Conservation (phyloP, 306 rosid species). For the Senna siamea region DNA sequence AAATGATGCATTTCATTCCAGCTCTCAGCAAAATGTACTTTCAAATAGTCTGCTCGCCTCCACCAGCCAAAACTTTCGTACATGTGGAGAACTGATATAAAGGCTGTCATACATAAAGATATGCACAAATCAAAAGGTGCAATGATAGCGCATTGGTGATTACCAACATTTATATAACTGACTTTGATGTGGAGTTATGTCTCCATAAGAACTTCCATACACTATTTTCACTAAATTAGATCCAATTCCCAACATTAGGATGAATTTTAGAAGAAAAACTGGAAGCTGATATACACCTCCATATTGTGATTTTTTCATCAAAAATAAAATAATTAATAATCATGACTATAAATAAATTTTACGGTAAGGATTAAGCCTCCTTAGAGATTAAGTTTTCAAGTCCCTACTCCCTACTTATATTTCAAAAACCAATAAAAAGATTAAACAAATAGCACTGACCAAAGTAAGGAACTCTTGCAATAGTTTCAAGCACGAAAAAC, state of each 20-base stretch:
- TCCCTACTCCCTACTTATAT: not conserved
- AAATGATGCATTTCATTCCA: conserved; percentile 99
- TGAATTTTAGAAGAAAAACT: conserved; percentile 33
- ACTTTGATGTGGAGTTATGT: conserved; percentile 18
- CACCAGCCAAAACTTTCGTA: conserved; percentile 99
- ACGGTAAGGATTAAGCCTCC: not conserved
- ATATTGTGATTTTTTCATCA: not conserved
- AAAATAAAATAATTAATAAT: not conserved
- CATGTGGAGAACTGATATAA: conserved; percentile 93
- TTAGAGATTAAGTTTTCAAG: conserved; percentile 8
- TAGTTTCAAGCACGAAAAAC: conserved; percentile 94
- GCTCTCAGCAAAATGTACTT: conserved; percentile 99
- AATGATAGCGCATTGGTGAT: conserved; percentile 23
- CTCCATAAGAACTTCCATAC: not conserved
- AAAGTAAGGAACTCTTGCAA: conserved; percentile 97
- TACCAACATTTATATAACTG: conserved; percentile 32
- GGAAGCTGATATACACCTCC: not conserved
- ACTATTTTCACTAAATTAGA: conserved; percentile 25
- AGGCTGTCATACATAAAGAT: conserved; percentile 59
- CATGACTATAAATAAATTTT: not conserved
- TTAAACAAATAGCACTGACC: conserved; percentile 54
- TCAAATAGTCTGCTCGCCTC: conserved; percentile 94
- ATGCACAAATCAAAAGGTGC: conserved; percentile 16
- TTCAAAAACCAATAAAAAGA: not conserved
- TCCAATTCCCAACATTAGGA: conserved; percentile 4